These are phyloP conservation scores for Plantago coronopus DNA, from an alignment of 305 asterid genomes.

Conservation along the genomic window DNA sequence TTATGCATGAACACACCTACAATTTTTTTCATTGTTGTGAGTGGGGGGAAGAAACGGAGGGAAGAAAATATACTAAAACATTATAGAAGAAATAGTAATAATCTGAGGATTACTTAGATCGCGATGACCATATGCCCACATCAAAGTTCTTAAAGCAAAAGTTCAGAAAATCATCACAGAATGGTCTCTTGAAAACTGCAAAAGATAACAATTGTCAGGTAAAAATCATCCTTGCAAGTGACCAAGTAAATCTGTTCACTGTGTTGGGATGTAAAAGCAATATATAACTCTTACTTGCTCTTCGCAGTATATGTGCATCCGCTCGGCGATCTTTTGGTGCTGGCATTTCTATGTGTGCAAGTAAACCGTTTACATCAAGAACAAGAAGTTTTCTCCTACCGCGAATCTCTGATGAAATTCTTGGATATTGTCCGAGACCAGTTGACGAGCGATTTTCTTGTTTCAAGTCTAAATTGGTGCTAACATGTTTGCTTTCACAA, in stretches of 20 bases:
- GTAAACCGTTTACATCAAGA: conserved; percentile 90
- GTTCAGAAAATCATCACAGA: conserved; percentile 67
- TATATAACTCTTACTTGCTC: conserved; percentile 64
- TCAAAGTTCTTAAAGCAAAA: conserved; percentile 78
- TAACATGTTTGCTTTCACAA: too few relatives aligned
- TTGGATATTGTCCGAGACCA: too few relatives aligned
- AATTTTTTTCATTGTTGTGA: not conserved
- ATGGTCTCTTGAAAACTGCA: conserved; percentile 94
- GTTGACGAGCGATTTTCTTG: too few relatives aligned
- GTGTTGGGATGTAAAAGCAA: conserved; percentile 12
- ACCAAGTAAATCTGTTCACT: conserved; percentile 6
- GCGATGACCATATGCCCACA: conserved; percentile 87
- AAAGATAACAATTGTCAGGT: conserved; percentile 23
- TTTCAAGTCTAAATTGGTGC: too few relatives aligned
- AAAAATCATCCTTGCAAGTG: conserved; percentile 7
- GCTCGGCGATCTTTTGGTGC: conserved; percentile 48
- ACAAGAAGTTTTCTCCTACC: conserved; percentile 66
- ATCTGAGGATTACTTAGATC: conserved; percentile 52
- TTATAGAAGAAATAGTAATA: not conserved
- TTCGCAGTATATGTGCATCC: conserved; percentile 43
- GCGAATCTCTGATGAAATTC: conserved; percentile 19
- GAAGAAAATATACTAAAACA: too few relatives aligned
- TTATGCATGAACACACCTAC: too few relatives aligned
- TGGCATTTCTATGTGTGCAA: conserved; percentile 69
- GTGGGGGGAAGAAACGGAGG: not conserved